Base-by-base conservation (phyloP, 2,329 filamentous ascomycete species). In the Clonostachys byssicola region DNA sequence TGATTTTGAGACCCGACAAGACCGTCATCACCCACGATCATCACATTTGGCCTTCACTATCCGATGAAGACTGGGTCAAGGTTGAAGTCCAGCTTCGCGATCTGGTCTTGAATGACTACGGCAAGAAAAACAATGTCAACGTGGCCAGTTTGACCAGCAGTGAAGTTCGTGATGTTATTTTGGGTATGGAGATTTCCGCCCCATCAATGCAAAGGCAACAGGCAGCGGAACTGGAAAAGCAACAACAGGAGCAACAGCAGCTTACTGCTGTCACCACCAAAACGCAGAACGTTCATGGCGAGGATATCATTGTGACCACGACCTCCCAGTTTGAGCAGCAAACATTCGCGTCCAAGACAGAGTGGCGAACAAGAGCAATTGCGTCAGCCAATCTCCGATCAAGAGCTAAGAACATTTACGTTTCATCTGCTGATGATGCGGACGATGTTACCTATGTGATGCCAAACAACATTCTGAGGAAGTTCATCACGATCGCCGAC, bases 121-220 rank as follows among this genome's bases (percentile, higher is more conserved):
- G 94, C 63, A 99, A 97, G 81, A 99, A 99, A 81, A 99, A 99
- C 76, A 99, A 97, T 58, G 94, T 99, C 74, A 99, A 99, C 59
- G 92, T 94, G 12, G 95, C 95, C 14, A 96, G 91, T 65, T 77
- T 99, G 69, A 99, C 94, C 2, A 96, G 85, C 63, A 96, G 89
- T 59, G 94, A 99, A 81, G 94, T 99, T 44, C 86, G 94, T 58
- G 94, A 99, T 62, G 97, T 99, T 60, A 99, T 99, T 58, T 72
- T 99, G 53, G 94, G 94, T 79, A 99, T 99, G 95, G 95, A 99
- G 66, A 99, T 99, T 49, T 96, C 90, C 50, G 95, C 94, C 30
- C 94, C 94, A 20, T 97, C 92, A 2, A 88, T 99, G 85, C 94
- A 99, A 72, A 86, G 95, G 62, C 95, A 99, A 69, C 94, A 97